phyloP scores from a whole-genome alignment of 1,284 basidiomycete species.

The Trichosporon sp. region DNA sequence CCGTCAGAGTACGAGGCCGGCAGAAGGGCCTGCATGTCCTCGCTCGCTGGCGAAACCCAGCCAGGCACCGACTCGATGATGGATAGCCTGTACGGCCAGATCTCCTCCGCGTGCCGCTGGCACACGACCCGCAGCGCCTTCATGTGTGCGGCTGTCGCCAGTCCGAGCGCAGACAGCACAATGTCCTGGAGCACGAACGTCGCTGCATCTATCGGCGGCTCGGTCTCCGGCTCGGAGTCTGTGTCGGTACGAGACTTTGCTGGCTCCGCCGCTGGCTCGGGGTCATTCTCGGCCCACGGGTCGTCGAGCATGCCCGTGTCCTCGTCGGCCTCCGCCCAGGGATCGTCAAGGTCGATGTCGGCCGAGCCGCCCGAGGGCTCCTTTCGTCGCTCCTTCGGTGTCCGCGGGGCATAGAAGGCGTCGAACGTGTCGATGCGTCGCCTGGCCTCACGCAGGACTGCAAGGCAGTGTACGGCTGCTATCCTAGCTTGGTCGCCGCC shows the following conservation, averaged over 20 bases:
- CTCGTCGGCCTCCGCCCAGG: slow-evolving; percentile 59
- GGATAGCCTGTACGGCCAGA: slow-evolving; percentile 65
- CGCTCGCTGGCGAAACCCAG: slow-evolving; percentile 56
- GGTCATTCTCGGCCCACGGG: slow-evolving; percentile 26
- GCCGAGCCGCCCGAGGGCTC: background rate
- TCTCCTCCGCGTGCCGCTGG: slow-evolving; percentile 53
- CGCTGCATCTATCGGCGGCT: slow-evolving; percentile 37
- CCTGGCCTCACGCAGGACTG: slow-evolving; percentile 13
- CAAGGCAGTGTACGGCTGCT: slow-evolving; percentile 8
- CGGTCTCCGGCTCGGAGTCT: background rate
- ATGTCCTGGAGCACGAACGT: slow-evolving; percentile 61
- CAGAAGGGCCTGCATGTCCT: slow-evolving; percentile 59
- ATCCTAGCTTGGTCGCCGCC: slow-evolving; percentile 9
- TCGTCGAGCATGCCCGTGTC: slow-evolving; percentile 22
- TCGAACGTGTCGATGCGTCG: slow-evolving; percentile 20
- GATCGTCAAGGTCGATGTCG: slow-evolving; percentile 57
- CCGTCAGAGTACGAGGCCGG: slow-evolving; percentile 56
- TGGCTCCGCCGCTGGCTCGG: background rate
- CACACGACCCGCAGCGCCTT: slow-evolving; percentile 57
- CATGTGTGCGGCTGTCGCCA: slow-evolving; percentile 62
- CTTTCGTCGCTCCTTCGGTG: background rate
- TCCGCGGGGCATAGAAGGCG: slow-evolving; percentile 6
- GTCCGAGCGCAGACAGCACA: slow-evolving; percentile 56
- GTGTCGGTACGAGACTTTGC: background rate
- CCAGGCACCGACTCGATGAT: slow-evolving; percentile 70